Base-by-base conservation (phyloP, 73 alveolate species). In the Paramecium sonneborni region DNA sequence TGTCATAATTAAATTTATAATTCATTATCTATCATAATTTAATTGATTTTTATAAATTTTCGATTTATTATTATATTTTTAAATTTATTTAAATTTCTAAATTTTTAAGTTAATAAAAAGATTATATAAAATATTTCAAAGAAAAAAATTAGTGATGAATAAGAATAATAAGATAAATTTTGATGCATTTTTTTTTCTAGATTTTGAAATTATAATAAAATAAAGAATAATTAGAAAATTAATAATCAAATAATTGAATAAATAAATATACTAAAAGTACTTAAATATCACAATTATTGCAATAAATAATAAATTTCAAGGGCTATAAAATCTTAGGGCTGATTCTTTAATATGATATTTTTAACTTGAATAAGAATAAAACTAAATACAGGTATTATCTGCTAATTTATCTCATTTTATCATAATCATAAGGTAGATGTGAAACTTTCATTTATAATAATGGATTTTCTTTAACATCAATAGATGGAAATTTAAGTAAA, bases 261-360 rank as follows among this genome's bases (percentile, higher is more conserved):
- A 48, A 52, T 52, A 52, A 18, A n/a, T n/a, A n/a, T n/a, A n/a
- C n/a, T n/a, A 21, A 15, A 52, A 52, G 68, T 52, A 52, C 32
- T 52, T 52, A n/a, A 8, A 52, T 52, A 6, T 52, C 68, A 52
- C 26, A 52, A 52, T 52, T 52, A n/a, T 52, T 52, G 18, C 68
- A 52, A 52, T 52, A 52, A 52, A 52, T n/a, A 20, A 52, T 52
- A 52, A 18, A 21, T 52, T 15, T 62, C 84, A 62, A 23, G 84
- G 84, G 6, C 84, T 62, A 62, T 62, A 62, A 21, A 62, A 62
- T 30, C 84, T 26, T 12, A 62, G 20, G 3, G 84, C 44, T 26
- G 84, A 62, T 62, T 62, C 48, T 62, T 62, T 62, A 32, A 62
- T 62, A 62, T 62, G 39, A 12, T 62, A 62, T 62, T 62, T 62